Percentiles rank a stretch among this genome's conserved stretches.
phyloP scores from a whole-genome alignment of 2,329 filamentous ascomycete species.

The Reticulascus tulasneorum region DNA sequence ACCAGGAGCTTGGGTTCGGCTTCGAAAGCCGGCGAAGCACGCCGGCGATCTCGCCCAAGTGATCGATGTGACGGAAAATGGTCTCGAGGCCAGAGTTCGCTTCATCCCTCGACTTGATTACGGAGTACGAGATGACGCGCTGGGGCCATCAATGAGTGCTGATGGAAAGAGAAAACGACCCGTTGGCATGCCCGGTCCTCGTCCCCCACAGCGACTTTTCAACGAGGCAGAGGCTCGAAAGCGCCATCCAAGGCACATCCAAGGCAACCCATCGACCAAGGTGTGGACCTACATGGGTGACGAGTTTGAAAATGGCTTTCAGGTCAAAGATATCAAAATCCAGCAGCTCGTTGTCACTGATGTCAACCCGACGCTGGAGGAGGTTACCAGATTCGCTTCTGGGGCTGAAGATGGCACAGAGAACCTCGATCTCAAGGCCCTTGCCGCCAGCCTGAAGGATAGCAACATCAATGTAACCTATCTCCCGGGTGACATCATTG shows the following conservation, averaged over 20 bases:
- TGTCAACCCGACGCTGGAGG: constrained; percentile 89
- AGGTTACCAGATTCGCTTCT: constrained; percentile 90
- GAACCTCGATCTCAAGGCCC: constrained; percentile 84
- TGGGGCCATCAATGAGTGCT: constrained; percentile 36
- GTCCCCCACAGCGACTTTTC: constrained; percentile 85
- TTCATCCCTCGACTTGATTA: constrained; percentile 92
- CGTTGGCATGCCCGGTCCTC: constrained; percentile 53
- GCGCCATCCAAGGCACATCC: constrained; percentile 63
- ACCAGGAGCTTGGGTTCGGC: constrained; percentile 86
- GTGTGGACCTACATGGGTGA: constrained; percentile 84
- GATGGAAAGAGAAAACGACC: constrained; percentile 79
- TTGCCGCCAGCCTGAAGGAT: constrained; percentile 86
- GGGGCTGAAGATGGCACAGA: constrained; percentile 89
- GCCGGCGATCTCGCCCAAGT: constrained; percentile 88
- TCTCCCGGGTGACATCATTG: constrained; percentile 89
- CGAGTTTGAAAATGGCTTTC: constrained; percentile 87
- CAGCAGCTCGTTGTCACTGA: constrained; percentile 81
- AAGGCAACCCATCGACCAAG: constrained; percentile 70
- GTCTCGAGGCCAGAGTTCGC: constrained; percentile 79
- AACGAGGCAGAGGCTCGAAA: constrained; percentile 91
- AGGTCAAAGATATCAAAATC: constrained; percentile 90
- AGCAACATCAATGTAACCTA: constrained; percentile 79
- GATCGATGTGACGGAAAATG: constrained; percentile 87
- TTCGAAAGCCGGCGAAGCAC: constrained; percentile 77
- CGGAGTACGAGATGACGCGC: constrained; percentile 72